Base-by-base conservation (phyloP, 1,284 basidiomycete genomes). In the Cryptococcus sp. region DNA sequence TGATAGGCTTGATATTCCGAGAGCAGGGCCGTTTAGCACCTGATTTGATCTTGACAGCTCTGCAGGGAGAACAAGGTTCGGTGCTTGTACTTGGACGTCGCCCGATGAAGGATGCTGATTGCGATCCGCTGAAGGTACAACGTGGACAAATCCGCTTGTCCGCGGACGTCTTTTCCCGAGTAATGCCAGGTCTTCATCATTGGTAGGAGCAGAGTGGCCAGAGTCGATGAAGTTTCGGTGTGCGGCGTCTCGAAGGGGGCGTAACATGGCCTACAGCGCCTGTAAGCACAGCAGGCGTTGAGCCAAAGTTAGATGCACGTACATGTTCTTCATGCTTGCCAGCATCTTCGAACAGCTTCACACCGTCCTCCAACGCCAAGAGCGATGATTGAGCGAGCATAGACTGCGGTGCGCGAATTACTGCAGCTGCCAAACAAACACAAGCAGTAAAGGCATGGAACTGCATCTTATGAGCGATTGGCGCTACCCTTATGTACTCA, bases 401-500 rank as follows among this genome's bases (percentile, higher is more conserved):
- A 10, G 58, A 59, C 19, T 46, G 42, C 1, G 66, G 66, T 7
- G 66, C 66, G 10, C 66, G 49, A 22, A 67, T 67, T 5, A 65
- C 66, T 5, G 63, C 58, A 7, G 66, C 63, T 1, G 66, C 66
- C 10, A 67, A 53, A 51, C 66, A 67, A 8, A 61, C 66, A 48
- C 62, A 67, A 19, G 66, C 66, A 1, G 58, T 59, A 39, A 67
- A 67, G 3, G 59, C 19, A 40, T 67, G 60, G 48, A 65, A 62
- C 61, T 64, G 31, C 7, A n/a, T 20, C 3, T 17, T 1, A 40
- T 44, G 5, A 41, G 38, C 31, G 25, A 3, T 20, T 8, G 19
- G 17, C 17, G 19, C 19, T 48, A 25, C 4, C 15, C 3, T 2
- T 19, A 10, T 15, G 22, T 38, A 54, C 61, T 51, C 31, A 64